Base-by-base conservation (phyloP, 2,329 filamentous ascomycete genomes). In the Gaeumannomyces sp. region DNA sequence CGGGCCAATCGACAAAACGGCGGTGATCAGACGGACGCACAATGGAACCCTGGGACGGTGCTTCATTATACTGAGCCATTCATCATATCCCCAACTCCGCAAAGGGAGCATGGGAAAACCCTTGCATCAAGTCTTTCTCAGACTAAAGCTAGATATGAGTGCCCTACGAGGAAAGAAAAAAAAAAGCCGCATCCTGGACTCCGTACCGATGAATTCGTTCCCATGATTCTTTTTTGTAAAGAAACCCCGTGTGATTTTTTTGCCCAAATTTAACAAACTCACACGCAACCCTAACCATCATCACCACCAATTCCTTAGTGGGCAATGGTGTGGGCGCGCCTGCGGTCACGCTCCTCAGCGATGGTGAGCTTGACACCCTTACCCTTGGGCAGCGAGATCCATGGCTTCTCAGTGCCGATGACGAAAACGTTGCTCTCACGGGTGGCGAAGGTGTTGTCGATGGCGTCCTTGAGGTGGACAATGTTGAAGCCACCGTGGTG, bases 401-500 rank as follows among this genome's bases (percentile, higher is more conserved):
- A 99, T 77, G 95, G 94, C 91, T 98, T 98, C 78, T 99, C 95
- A 76, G 89, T 86, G 77, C 95, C 95, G 76, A 99, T 97, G 85
- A 99, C 89, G 85, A 99, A 99, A 77, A 99, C 93, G 92, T 99
- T 99, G 88, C 84, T 90, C 88, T 99, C 93, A 83, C 95, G 95
- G 79, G 95, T 99, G 77, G 95, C 93, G 84, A 99, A 99, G 79
- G 92, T 91, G 91, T 99, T 99, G 89, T 98, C 95, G 83, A 99
- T 94, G 77, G 93, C 94, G 79, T 99, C 95, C 91, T 99, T 99
- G 84, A 99, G 90, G 87, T 97, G 93, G 81, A 99, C 93, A 78
- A 99, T 96, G 89, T 96, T 96, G 91, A 99, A 99, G 82, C 95
- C 95, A 87, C 95, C 95, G 76, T 99, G 95, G 88, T 99, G 95